These are phyloP conservation scores for Colletotrichum trifolii DNA, from an alignment of 2,329 filamentous ascomycete genomes.

Conservation along the genomic window DNA sequence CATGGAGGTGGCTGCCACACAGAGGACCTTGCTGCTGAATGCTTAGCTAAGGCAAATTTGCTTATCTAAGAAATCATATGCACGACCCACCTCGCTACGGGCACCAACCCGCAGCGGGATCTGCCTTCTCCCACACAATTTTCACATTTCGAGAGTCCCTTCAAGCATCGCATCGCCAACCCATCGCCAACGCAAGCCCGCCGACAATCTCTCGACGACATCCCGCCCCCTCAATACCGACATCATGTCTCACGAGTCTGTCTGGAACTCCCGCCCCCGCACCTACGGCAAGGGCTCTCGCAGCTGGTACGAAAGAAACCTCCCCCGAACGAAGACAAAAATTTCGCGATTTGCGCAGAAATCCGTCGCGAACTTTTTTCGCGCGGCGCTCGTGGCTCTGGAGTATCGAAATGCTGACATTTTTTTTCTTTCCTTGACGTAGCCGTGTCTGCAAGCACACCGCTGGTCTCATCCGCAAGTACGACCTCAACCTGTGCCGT, in stretches of 20 bases:
- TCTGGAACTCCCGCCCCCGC: slow-evolving; percentile 99
- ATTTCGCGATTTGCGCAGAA: background rate
- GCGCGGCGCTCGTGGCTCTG: background rate
- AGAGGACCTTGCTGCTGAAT: too few relatives aligned
- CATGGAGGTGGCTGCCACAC: too few relatives aligned
- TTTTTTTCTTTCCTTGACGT: slow-evolving; percentile 37
- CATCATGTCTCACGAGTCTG: slow-evolving; percentile 84
- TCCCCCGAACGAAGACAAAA: background rate
- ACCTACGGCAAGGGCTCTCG: slow-evolving; percentile 97
- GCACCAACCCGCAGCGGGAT: background rate
- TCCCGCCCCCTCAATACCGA: slow-evolving; percentile 50
- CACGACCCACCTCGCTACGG: background rate
- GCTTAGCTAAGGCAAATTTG: background rate
- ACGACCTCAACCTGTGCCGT: slow-evolving; percentile 91
- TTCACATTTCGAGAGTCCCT: slow-evolving; percentile 10
- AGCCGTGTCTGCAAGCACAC: slow-evolving; percentile 86
- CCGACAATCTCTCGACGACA: slow-evolving; percentile 31
- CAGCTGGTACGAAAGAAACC: slow-evolving; percentile 78
- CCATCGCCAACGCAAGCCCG: slow-evolving; percentile 27
- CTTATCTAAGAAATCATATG: background rate
- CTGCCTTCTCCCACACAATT: slow-evolving; percentile 33
- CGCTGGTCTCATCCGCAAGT: slow-evolving; percentile 99
- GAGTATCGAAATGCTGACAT: slow-evolving; percentile 44
- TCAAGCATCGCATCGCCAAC: slow-evolving; percentile 21
- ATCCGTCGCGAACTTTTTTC: background rate